Evolutionary conservation across 2,329 filamentous ascomycete species (phyloP), one percentile per base, ranked within the genome.

Genomic region (Cercospora sojina): DNA sequence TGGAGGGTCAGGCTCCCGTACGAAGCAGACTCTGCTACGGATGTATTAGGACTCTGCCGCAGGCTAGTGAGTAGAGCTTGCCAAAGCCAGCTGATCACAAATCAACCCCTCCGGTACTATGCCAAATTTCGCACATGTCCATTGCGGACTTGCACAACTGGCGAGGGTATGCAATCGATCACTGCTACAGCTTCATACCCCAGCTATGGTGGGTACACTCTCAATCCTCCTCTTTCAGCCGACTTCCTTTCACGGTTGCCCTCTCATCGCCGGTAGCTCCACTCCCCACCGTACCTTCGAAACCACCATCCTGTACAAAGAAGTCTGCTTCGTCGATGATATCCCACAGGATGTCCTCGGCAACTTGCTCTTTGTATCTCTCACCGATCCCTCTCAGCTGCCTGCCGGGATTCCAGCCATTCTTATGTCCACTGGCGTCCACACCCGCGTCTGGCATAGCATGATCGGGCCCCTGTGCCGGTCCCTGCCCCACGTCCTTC

Each of bases 261-360:
- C 64, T 70, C 35, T 71, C 71, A 41, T 64, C 70, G 9, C 69
- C 69, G 9, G 62, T 62, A 2, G 67, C 71, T 25, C 71, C 73
- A 25, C 66, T 69, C 1, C 73, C 74, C 12, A 72, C 74, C 16
- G 64, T 70, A 2, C 74, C 74, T 16, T 69, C 76, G 74, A 78
- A 82, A 6, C 80, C 82, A 5, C 82, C 82, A 70, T 92, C 91
- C 75, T 91, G 87, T 78, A 89, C 84, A 89, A 88, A 96, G 80
- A 91, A 95, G 80, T 96, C 93, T 58, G 96, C 91, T 80, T 99
- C 95, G 75, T 99, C 95, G 32, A 98, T 85, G 62, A 99, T 86
- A 78, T 99, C 95, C 77, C 93, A 97, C 31, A 97, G 86, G 25
- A 97, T 84, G 74, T 99, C 95, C 80, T 99, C 95, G 13, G 90